Conservation (phyloP, 1,284 basidiomycete genomes). For the Mycena sp. region DNA sequence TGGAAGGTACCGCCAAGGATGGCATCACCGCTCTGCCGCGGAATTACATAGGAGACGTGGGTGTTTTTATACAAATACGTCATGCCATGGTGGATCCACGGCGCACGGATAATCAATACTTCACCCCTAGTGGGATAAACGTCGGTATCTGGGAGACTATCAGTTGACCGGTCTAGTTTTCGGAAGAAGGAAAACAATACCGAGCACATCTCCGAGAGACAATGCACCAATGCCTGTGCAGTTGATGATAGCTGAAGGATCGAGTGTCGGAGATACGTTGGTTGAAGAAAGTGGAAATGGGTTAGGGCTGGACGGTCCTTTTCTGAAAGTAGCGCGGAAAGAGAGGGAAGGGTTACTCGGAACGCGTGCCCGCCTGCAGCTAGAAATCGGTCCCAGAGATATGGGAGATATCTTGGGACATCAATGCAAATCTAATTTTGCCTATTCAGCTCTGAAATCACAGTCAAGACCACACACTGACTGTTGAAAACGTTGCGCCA, state of each 20-base stretch:
- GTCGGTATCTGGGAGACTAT: slow-evolving; percentile 39
- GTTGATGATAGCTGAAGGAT: slow-evolving; percentile 65
- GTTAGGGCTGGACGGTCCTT: slow-evolving; percentile 46
- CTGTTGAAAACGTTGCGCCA: slow-evolving; percentile 18
- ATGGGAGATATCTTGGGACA: slow-evolving; percentile 72
- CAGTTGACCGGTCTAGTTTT: background rate
- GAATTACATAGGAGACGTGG: slow-evolving; percentile 75
- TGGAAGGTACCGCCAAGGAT: slow-evolving; percentile 73
- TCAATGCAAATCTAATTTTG: slow-evolving; percentile 65
- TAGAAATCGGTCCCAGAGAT: slow-evolving; percentile 71
- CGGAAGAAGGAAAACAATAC: background rate
- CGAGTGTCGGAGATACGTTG: slow-evolving; percentile 18
- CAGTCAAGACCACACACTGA: slow-evolving; percentile 50
- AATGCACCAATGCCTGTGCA: slow-evolving; percentile 75
- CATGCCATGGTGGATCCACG: slow-evolving; percentile 72
- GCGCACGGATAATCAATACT: slow-evolving; percentile 81
- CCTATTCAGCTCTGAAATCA: slow-evolving; percentile 49
- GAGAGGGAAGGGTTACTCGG: slow-evolving; percentile 65
- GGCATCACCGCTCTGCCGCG: slow-evolving; percentile 72
- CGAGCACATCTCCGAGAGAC: slow-evolving; percentile 73
- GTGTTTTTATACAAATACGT: slow-evolving; percentile 58
- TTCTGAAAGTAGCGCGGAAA: slow-evolving; percentile 67
- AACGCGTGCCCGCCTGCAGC: slow-evolving; percentile 65
- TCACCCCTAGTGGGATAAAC: slow-evolving; percentile 88
- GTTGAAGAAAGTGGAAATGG: background rate